A percentile compares a stretch with the other conserved stretches of the same genome.
Evolutionary conservation across 768 basidiomycete species (phyloP).

Genomic region (Suillus lakei): DNA sequence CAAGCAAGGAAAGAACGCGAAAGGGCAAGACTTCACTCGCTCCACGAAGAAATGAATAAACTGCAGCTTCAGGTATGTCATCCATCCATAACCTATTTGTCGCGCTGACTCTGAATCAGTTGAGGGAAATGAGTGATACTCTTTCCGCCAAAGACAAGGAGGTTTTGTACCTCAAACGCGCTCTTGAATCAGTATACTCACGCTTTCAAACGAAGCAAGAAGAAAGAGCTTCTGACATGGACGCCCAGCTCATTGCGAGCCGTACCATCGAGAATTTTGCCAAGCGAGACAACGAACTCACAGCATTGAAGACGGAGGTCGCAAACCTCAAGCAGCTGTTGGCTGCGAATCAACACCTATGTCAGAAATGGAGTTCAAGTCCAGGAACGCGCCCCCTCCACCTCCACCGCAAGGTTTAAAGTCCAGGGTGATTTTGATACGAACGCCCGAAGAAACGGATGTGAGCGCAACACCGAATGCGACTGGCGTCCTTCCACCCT

Average conservation of each 20-base stretch:
- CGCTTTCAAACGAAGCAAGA: slow-evolving; percentile 66
- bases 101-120: slow-evolving; percentile 41
- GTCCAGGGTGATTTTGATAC: neutral
- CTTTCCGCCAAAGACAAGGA: slow-evolving; percentile 71
- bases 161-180: slow-evolving; percentile 75
- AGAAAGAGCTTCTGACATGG: slow-evolving; percentile 53
- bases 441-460: neutral
- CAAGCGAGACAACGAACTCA: slow-evolving; percentile 71
- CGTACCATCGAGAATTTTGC: slow-evolving; percentile 71
- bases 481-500: slow-evolving; percentile 5
- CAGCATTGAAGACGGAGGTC: slow-evolving; percentile 53
- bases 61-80: slow-evolving; percentile 67
- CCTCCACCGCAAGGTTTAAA: slow-evolving; percentile 46
- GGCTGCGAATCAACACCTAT: slow-evolving; percentile 50
- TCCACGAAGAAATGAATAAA: slow-evolving; percentile 76
- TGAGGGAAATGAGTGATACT: slow-evolving; percentile 52
- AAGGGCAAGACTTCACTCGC: slow-evolving; percentile 67
- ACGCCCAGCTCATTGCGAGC: slow-evolving; percentile 71
- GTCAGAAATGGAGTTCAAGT: slow-evolving; percentile 76
- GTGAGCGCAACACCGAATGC: slow-evolving; percentile 2
- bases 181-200: slow-evolving; percentile 86
- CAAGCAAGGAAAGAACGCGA: slow-evolving; percentile 78
- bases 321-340: slow-evolving; percentile 55
- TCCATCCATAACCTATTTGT: neutral
- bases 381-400: slow-evolving; percentile 65